phyloP scores from a whole-genome alignment of 1,139 yeast genomes.

The Blastobotrys persicus region DNA sequence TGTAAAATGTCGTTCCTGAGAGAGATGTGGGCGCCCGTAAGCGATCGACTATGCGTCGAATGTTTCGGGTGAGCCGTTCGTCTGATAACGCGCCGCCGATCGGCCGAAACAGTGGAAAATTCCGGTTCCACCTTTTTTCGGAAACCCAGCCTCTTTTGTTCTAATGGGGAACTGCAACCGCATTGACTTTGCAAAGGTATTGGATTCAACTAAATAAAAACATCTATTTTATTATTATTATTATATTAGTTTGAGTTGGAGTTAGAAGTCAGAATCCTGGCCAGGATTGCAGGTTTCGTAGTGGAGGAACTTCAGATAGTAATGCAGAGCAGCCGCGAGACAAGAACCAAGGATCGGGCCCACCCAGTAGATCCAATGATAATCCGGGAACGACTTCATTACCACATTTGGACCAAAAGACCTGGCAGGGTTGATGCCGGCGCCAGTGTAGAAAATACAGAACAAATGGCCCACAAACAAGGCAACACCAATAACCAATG shows the following conservation, averaged over 20 bases:
- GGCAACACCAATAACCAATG: slow-evolving; percentile 79
- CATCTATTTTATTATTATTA: not conserved
- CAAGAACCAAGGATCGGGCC: slow-evolving; percentile 75
- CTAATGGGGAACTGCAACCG: too few relatives aligned
- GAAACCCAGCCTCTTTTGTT: not conserved
- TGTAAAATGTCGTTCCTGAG: too few relatives aligned
- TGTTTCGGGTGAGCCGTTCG: not conserved
- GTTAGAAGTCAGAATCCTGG: slow-evolving; percentile 50
- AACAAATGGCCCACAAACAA: slow-evolving; percentile 80
- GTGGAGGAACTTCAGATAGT: slow-evolving; percentile 60
- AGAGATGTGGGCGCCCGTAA: too few relatives aligned
- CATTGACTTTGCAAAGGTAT: too few relatives aligned
- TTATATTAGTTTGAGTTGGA: not conserved
- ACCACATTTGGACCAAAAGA: slow-evolving; percentile 83
- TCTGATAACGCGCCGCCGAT: not conserved
- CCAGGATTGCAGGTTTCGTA: slow-evolving; percentile 74
- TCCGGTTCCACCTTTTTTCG: not conserved
- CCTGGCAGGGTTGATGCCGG: slow-evolving; percentile 91
- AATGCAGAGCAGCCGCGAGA: slow-evolving; percentile 67
- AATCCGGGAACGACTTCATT: slow-evolving; percentile 65
- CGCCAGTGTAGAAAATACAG: slow-evolving; percentile 83
- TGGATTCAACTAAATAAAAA: too few relatives aligned
- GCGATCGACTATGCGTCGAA: not conserved
- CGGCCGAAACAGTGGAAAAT: not conserved
- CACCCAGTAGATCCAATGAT: slow-evolving; percentile 93